Conservation (phyloP, 305 asterid species). For the Solanum hybrid region DNA sequence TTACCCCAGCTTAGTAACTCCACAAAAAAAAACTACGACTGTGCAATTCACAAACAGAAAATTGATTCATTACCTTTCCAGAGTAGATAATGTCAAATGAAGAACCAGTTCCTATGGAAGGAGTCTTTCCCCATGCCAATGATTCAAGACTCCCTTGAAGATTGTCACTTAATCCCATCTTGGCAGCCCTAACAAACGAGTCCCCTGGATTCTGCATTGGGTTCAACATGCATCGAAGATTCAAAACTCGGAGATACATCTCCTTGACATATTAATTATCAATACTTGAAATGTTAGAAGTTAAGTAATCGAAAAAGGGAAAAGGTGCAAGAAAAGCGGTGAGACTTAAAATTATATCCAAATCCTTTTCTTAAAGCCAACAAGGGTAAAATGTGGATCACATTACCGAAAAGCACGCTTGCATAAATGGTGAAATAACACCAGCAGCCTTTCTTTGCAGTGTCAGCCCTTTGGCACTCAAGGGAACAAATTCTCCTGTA, state of each 20-base stretch:
- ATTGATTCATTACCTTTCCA: constrained; percentile 39
- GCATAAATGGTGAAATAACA: constrained; percentile 57
- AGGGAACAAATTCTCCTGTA: constrained; percentile 70
- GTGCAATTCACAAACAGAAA: background rate
- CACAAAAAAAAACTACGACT: background rate
- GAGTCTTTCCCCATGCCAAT: constrained; percentile 31
- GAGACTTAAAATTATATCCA: background rate
- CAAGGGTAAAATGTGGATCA: constrained; percentile 5
- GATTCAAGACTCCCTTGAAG: constrained; percentile 31
- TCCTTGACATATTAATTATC: background rate
- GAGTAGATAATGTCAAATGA: constrained; percentile 25
- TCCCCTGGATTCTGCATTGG: constrained; percentile 29
- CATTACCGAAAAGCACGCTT: constrained; percentile 68
- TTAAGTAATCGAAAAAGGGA: constrained; percentile 29
- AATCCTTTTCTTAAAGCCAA: background rate
- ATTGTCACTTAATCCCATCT: constrained; percentile 23
- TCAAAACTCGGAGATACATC: background rate
- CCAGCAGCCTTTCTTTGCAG: constrained; percentile 60
- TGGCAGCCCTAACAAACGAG: constrained; percentile 26
- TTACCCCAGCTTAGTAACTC: background rate
- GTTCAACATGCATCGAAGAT: background rate
- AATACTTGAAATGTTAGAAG: background rate
- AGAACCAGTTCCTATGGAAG: constrained; percentile 31
- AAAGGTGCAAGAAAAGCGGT: constrained; percentile 18
- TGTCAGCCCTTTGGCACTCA: constrained; percentile 65